These are phyloP conservation scores for Hibiscus tridactylites DNA, from an alignment of 345 rosid species.

Conservation along the genomic window DNA sequence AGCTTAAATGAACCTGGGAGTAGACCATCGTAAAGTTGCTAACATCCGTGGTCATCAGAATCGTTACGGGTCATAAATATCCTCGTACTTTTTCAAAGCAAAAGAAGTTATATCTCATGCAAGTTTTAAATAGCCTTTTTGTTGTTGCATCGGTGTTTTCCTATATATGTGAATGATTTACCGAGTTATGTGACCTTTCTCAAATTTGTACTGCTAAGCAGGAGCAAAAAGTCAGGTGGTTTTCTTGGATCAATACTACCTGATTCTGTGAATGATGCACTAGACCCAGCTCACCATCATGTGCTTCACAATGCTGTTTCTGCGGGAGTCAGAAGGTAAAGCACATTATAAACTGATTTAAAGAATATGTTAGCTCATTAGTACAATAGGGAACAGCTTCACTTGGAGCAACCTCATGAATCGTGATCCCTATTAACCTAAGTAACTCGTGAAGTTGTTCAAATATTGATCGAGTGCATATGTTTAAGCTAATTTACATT, in stretches of 20 bases:
- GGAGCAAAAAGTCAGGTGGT: conserved; percentile 57
- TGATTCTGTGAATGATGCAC: conserved; percentile 62
- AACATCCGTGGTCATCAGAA: background rate
- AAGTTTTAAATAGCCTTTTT: background rate
- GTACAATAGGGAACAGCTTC: background rate
- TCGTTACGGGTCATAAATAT: background rate
- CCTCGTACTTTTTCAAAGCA: background rate
- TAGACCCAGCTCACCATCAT: conserved; percentile 74
- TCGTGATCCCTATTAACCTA: background rate
- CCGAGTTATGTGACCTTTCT: background rate
- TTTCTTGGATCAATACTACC: conserved; percentile 78
- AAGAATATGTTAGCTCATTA: background rate
- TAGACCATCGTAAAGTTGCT: background rate
- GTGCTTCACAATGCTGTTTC: conserved; percentile 68
- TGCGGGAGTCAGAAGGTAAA: conserved; percentile 67
- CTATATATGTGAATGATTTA: conserved; percentile 4
- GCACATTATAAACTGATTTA: background rate
- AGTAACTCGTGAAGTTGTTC: background rate
- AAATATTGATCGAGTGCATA: background rate
- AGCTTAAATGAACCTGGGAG: background rate
- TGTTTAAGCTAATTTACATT: background rate
- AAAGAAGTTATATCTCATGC: background rate
- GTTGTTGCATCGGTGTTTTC: background rate
- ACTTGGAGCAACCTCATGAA: background rate
- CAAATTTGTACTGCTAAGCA: conserved; percentile 16